These are phyloP conservation scores for Arthrobotrys pseudoclavata DNA, from an alignment of 2,329 filamentous ascomycete genomes.

Conservation along the genomic window DNA sequence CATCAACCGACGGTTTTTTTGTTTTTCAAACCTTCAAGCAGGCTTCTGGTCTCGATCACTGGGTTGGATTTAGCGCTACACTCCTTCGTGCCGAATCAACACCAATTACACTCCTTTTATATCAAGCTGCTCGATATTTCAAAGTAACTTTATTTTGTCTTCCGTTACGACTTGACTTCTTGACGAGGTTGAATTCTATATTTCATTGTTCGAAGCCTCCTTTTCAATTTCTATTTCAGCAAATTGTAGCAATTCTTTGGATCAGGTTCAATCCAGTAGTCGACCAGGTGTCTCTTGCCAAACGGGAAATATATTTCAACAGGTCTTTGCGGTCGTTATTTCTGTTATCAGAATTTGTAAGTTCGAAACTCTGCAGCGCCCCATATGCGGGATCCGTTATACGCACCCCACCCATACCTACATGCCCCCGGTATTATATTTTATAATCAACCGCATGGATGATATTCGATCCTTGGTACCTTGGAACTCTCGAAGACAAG, in stretches of 20 bases:
- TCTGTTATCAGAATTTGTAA: conserved; percentile 51
- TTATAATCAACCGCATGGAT: conserved; percentile 6
- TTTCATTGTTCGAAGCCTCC: conserved; percentile 28
- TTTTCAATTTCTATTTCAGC: conserved; percentile 26
- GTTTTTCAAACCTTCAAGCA: conserved; percentile 48
- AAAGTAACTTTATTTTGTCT: conserved; percentile 34
- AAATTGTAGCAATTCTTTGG: conserved; percentile 47
- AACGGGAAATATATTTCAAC: no score
- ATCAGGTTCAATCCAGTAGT: conserved; percentile 42
- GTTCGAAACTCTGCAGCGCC: conserved; percentile 2
- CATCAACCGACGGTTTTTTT: conserved; percentile 57
- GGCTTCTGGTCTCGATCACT: conserved; percentile 59
- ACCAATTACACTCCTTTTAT: conserved; percentile 60
- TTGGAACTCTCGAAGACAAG: conserved; percentile 24
- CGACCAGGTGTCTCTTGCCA: conserved; percentile 53
- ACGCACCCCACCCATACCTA: not conserved
- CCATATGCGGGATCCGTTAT: conserved; percentile 19
- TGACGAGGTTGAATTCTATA: conserved; percentile 55
- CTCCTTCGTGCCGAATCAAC: conserved; percentile 57
- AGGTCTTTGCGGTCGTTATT: conserved; percentile 34
- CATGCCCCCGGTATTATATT: conserved; percentile 19
- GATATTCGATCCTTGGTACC: conserved; percentile 15
- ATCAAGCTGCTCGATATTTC: conserved; percentile 42
- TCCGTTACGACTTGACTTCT: conserved; percentile 57
- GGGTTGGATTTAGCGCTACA: conserved; percentile 60